phyloP scores from a whole-genome alignment of 768 basidiomycete genomes.

The Erythrobasidium yunnanense region DNA sequence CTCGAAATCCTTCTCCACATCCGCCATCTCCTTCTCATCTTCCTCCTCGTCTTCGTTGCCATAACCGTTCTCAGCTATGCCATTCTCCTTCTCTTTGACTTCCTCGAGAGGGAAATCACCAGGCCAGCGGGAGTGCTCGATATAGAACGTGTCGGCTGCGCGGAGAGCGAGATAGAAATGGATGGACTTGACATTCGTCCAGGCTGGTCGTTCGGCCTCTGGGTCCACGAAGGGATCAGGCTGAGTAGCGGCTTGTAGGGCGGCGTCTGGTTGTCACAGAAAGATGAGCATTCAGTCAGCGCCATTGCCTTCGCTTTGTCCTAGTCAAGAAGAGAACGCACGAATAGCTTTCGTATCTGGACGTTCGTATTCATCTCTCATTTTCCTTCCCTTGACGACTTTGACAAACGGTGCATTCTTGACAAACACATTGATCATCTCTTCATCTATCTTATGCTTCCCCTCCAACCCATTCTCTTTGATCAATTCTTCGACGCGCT shows the following conservation, averaged over 20 bases:
- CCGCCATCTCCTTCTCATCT: constrained; percentile 10
- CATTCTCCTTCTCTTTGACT: not conserved
- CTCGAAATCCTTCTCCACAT: constrained; percentile 4
- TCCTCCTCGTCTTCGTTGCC: not conserved
- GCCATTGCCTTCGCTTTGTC: not conserved
- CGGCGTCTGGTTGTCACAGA: not conserved
- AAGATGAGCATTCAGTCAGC: not conserved
- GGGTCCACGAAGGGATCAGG: constrained; percentile 7
- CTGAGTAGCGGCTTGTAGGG: not conserved
- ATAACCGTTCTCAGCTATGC: too few relatives aligned
- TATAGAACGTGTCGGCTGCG: constrained; percentile 40
- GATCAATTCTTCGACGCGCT: constrained; percentile 36
- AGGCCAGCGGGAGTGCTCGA: constrained; percentile 39
- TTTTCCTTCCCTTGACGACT: constrained; percentile 41
- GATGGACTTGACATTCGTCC: constrained; percentile 31
- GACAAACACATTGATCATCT: constrained; percentile 43
- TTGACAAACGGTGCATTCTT: constrained; percentile 43
- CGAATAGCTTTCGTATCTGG: constrained; percentile 8
- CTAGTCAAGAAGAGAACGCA: not conserved
- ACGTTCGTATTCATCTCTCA: constrained; percentile 35
- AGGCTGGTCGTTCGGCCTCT: not conserved
- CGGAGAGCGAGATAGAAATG: constrained; percentile 41
- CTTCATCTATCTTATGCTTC: constrained; percentile 33
- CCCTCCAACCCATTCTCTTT: constrained; percentile 12
- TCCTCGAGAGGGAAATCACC: constrained; percentile 30